Evolutionary conservation across 31 red algal genomes (phyloP).

Genomic region (Porphyra umbilicalis): DNA sequence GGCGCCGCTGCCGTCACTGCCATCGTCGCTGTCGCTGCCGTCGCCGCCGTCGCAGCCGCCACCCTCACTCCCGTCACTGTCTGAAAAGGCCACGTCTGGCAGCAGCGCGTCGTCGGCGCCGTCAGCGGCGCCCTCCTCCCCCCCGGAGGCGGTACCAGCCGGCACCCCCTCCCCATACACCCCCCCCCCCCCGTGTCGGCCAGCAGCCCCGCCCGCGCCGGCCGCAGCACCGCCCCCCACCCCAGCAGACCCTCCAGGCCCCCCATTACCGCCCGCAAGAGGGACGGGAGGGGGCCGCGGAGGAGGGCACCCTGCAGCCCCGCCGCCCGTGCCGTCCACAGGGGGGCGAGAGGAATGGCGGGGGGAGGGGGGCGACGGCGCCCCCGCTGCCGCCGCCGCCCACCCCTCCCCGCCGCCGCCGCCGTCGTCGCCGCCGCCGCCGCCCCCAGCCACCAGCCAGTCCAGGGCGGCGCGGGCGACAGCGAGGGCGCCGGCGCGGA

Average conservation of each 20-base stretch:
- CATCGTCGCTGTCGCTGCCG: no score
- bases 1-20: no score
- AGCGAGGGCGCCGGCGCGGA: not conserved
- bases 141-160: no score
- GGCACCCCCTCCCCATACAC: not conserved
- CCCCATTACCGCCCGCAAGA: slow-evolving; percentile 21
- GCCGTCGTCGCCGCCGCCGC: not conserved
- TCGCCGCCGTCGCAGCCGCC: no score
- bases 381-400: no score
- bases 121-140: not conserved
- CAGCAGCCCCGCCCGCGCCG: not conserved
- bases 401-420: not conserved
- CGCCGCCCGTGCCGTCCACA: slow-evolving; percentile 49
- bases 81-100: not conserved
- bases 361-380: not conserved
- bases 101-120: not conserved
- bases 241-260: slow-evolving; percentile 42
- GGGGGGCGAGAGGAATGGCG: slow-evolving; percentile 11
- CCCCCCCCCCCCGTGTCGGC: slow-evolving; percentile 4
- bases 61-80: no score
- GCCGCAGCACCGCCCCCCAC: not conserved
- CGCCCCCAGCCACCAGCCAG: slow-evolving; percentile 25
- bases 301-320: slow-evolving; percentile 36
- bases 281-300: slow-evolving; percentile 14
- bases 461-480: slow-evolving; percentile 7